Base-by-base conservation (phyloP, 2,329 filamentous ascomycete genomes). In the Thelonectria discophora region DNA sequence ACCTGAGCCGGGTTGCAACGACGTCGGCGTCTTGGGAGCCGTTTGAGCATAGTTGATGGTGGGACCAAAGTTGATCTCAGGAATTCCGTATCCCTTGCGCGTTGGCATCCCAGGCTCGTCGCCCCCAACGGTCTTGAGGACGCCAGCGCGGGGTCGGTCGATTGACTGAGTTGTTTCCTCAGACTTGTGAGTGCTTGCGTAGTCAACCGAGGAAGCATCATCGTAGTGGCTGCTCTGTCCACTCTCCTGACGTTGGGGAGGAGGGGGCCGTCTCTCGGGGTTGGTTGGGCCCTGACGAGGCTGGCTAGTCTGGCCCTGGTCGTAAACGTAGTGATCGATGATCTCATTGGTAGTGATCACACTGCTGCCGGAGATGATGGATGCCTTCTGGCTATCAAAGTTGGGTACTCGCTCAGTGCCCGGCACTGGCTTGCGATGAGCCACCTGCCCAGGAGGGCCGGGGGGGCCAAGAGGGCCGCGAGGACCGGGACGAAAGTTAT, bases 21-120 rank as follows among this genome's bases (percentile, higher is more conserved):
- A 13, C 63, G 49, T 73, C 57, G 64, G 73, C 0, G 72, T 70
- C 62, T 77, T 79, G 59, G 74, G 65, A n/a, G 53, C 47, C 32
- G 53, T 52, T n/a, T 76, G 60, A 17, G 74, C 78, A 59, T 93
- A 90, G 62, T 90, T 89, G 69, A 92, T 79, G 0, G 94, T 97
- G 6, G 90, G 92, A 0, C 94, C 94, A 77, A 97, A 97, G 75
- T 97, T 89, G 64, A 97, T 86, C 5, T 84, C 79, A 1, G 92
- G 92, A 62, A 97, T 88, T 58, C 87, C 83, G 21, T 85, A 81
- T 13, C 80, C 73, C 0, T 74, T 51, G 52, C 61, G 62, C 43
- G 58, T 61, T 42, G 64, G 69, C 27, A 56, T 65, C 39, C 70
- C 69, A 8, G 69, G 70, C 1, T 80, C 77, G 3, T 72, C 70